Conservation (phyloP, 2,329 filamentous ascomycete genomes). For the Beauveria scarabaeidicola region DNA sequence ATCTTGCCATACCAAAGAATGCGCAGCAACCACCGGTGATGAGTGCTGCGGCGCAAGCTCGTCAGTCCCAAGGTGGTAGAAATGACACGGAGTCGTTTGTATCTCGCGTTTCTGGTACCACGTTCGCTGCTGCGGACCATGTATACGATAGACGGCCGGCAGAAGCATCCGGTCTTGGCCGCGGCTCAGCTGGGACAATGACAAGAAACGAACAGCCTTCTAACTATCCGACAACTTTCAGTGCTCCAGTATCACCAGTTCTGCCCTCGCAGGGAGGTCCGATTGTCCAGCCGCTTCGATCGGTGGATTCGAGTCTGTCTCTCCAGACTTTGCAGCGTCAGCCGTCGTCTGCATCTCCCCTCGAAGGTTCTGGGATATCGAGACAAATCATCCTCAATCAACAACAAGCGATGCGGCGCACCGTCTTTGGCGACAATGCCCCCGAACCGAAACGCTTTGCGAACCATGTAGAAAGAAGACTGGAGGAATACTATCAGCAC, state of each 20-base stretch:
- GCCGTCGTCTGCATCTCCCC: conserved; percentile 11
- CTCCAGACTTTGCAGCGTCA: conserved; percentile 17
- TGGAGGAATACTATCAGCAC: conserved; percentile 45
- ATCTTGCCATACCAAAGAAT: conserved; percentile 32
- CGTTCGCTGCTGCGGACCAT: conserved; percentile 24
- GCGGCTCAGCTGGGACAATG: conserved; percentile 1
- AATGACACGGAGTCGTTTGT: conserved; percentile 22
- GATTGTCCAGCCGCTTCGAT: background rate
- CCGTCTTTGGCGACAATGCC: conserved; percentile 30
- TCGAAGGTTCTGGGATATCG: conserved; percentile 23
- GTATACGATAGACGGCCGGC: background rate
- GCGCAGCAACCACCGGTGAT: conserved; percentile 11
- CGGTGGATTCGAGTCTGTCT: conserved; percentile 13
- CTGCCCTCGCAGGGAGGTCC: background rate
- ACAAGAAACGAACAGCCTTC: background rate
- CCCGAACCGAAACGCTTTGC: conserved; percentile 38
- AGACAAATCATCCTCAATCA: conserved; percentile 38
- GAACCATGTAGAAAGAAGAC: conserved; percentile 38
- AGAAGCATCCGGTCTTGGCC: background rate
- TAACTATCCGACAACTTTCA: background rate
- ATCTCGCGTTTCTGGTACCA: conserved; percentile 26
- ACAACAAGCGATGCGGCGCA: conserved; percentile 32
- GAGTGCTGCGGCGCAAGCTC: conserved; percentile 17
- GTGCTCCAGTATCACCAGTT: conserved; percentile 3
- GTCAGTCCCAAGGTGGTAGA: conserved; percentile 15